Percentiles rank a stretch among this genome's conserved stretches.
Conservation (phyloP, 225 moss, liverwort and hornwort genomes). For the Antitrichia curtipendula region DNA sequence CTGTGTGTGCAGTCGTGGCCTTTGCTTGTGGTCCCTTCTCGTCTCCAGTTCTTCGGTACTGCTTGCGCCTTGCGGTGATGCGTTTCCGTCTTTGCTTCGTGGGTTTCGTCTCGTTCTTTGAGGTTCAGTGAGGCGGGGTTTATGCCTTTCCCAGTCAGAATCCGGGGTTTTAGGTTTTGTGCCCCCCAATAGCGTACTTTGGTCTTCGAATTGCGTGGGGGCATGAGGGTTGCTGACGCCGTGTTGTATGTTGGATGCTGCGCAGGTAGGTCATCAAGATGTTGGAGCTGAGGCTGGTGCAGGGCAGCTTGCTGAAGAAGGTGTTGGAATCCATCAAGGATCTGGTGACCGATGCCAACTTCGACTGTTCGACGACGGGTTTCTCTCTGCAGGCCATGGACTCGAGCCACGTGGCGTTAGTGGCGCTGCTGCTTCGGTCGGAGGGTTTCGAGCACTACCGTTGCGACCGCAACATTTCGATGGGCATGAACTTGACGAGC, state of each 20-base stretch:
- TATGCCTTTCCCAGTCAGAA: not conserved
- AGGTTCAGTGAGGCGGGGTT: not conserved
- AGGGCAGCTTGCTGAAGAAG: slow-evolving; percentile 82
- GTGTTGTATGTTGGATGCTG: not conserved
- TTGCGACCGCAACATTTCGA: slow-evolving; percentile 79
- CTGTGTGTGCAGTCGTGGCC: no score
- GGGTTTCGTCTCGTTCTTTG: not conserved
- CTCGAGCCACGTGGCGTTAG: slow-evolving; percentile 87
- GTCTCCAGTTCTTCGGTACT: not conserved
- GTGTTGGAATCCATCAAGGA: slow-evolving; percentile 88
- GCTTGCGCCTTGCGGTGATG: not conserved
- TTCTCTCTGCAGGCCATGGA: slow-evolving; percentile 96
- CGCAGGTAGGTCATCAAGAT: slow-evolving; percentile 20
- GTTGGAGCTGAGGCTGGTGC: slow-evolving; percentile 91
- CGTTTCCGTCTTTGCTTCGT: not conserved
- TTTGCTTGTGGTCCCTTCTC: not conserved
- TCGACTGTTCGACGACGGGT: slow-evolving; percentile 73
- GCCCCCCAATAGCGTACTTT: not conserved
- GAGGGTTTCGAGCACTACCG: slow-evolving; percentile 94
- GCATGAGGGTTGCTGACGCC: not conserved
- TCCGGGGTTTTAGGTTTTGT: not conserved
- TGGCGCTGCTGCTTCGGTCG: slow-evolving; percentile 65
- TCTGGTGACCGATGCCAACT: slow-evolving; percentile 39
- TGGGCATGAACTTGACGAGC: slow-evolving; percentile 87
- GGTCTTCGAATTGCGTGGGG: not conserved